Evolutionary conservation across 768 basidiomycete species (phyloP), one percentile per base, ranked within the genome.

Genomic region (Boletus reticuloceps): DNA sequence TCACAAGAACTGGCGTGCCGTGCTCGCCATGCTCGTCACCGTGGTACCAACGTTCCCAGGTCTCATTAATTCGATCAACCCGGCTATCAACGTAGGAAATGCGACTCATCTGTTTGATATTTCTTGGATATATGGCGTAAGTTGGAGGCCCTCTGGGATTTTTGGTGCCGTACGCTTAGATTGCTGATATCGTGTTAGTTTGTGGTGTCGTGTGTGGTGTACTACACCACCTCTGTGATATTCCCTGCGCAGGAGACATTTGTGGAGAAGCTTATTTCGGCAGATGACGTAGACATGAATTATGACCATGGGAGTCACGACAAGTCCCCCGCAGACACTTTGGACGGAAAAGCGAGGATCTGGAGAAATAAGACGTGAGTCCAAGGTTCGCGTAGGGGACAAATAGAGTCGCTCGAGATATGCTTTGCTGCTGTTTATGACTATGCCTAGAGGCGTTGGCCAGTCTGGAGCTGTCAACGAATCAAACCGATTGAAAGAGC

Each of bases 1-100:
- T 41, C 42, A 22, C 39, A 45, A 91, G 88, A 94, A 95, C 70
- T 92, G 91, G 88, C 78, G 91, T 25, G 91, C 91, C 0, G 80
- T 81, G 2, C 78, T 81, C 4, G 77, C 82, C 2, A 83, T 91
- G 0, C 71, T 93, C 12, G 65, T 93, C 20, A 69, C 89, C 5
- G 83, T 91, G 0, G 77, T 82, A 1, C 88, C 88, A 5, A 84
- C 79, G 54, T 64, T 95, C 17, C 92, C 92, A 1, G 92, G 93
- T 3, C 77, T 95, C 47, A 81, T 89, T 55, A 79, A 82, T 62
- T 83, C 82, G 40, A 91, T 96, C 71, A 86, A 89, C 63, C 68
- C 81, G 3, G 74, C 69, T 13, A 81, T 94, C 64, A 51, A 75
- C 0, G 83, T 91, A 38, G 89, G 88, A n/a, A 75, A 80, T 36